Evolutionary conservation across 148 eudicot genomes (phyloP).

Genomic region (Amaranthus cruentus): DNA sequence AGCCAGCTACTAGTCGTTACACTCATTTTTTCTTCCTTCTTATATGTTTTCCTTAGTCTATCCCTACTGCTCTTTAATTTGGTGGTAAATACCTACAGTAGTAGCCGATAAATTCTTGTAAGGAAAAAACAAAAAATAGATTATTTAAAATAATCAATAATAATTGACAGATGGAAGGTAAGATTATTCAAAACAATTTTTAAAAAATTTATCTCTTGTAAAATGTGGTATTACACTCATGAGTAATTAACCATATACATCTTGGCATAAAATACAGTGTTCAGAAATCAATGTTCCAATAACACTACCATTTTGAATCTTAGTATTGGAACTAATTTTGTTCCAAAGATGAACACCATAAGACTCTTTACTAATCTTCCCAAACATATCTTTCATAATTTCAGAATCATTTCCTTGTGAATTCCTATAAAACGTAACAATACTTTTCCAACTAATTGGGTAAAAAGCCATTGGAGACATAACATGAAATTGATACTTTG

Average conservation of each 20-base stretch:
- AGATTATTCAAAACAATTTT: no score
- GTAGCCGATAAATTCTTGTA: no score
- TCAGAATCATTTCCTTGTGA: conserved; percentile 19
- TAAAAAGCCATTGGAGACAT: conserved; percentile 60
- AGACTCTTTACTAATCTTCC: conserved; percentile 25
- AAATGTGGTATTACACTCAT: no score
- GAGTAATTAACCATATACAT: conserved; percentile 15
- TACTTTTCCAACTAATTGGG: conserved; percentile 50
- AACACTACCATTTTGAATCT: conserved; percentile 54
- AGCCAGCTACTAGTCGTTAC: no score
- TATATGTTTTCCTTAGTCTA: no score
- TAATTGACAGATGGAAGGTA: no score
- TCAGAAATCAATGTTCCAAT: conserved; percentile 46
- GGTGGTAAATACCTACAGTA: no score
- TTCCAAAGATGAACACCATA: conserved; percentile 85
- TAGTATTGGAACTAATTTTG: conserved; percentile 35
- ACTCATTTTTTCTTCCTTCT: no score
- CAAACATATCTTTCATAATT: conserved; percentile 39
- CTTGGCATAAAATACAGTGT: conserved; percentile 49
- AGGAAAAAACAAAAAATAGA: no score
- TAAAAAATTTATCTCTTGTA: no score
- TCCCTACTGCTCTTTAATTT: no score
- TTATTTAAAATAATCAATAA: no score
- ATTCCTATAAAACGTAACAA: conserved; percentile 27
- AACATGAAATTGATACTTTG: conserved; percentile 32